Percentiles rank a stretch among this genome's conserved stretches.
Evolutionary conservation across 768 basidiomycete genomes (phyloP).

Genomic region (Boletus vermiculosoides): DNA sequence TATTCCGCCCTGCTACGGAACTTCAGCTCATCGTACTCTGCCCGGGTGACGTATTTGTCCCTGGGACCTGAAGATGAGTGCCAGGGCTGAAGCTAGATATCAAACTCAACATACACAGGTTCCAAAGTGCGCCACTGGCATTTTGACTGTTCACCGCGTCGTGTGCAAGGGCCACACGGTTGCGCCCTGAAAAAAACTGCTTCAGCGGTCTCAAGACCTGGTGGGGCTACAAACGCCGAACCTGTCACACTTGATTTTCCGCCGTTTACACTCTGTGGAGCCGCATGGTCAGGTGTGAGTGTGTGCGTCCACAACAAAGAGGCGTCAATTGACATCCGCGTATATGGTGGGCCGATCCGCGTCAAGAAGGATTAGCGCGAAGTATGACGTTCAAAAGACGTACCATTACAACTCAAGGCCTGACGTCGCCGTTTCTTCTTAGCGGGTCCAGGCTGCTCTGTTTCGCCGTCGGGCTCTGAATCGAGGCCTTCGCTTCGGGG

Average conservation of each 20-base stretch:
- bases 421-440: conserved; percentile 85
- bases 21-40: conserved; percentile 76
- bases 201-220: conserved; percentile 8
- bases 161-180: conserved; percentile 78
- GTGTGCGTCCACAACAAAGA: background rate
- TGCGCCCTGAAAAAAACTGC: conserved; percentile 54
- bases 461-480: conserved; percentile 56
- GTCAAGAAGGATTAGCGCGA: conserved; percentile 23
- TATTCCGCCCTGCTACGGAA: conserved; percentile 39
- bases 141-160: conserved; percentile 75
- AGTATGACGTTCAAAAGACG: conserved; percentile 28
- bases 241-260: conserved; percentile 90
- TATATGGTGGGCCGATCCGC: background rate
- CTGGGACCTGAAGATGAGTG: conserved; percentile 35
- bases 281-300: conserved; percentile 9
- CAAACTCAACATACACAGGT: conserved; percentile 57
- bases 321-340: conserved; percentile 1
- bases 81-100: background rate
- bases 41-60: conserved; percentile 78
- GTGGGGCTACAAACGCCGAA: conserved; percentile 32
- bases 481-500: conserved; percentile 42
- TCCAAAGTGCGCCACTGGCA: conserved; percentile 85
- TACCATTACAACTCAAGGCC: conserved; percentile 83
- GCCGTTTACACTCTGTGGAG: conserved; percentile 71
- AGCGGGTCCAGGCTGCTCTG: conserved; percentile 53